These are phyloP conservation scores for Pseudogymnoascus verrucosus DNA, from an alignment of 2,329 filamentous ascomycete genomes.

Conservation along the genomic window DNA sequence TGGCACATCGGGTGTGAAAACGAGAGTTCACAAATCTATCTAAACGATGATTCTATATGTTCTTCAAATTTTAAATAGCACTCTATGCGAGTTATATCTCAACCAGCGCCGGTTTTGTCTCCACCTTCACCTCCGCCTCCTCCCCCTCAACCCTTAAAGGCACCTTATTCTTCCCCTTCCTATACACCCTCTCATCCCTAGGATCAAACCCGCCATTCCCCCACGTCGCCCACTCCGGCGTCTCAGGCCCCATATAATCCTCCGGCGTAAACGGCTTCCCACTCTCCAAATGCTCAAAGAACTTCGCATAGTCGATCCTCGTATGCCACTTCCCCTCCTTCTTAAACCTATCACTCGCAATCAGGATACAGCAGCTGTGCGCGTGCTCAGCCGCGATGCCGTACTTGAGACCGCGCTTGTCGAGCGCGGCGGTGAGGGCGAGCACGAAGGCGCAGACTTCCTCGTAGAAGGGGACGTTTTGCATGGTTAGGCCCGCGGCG, in stretches of 20 bases:
- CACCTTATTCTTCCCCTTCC: slow-evolving; percentile 58
- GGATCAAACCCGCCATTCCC: slow-evolving; percentile 93
- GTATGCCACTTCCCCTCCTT: slow-evolving; percentile 80
- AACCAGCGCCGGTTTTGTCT: background rate
- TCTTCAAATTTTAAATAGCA: background rate
- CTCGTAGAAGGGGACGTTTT: slow-evolving; percentile 92
- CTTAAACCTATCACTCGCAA: slow-evolving; percentile 75
- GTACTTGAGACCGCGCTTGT: slow-evolving; percentile 65
- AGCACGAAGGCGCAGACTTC: slow-evolving; percentile 79
- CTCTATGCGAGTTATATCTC: background rate
- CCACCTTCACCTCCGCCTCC: background rate
- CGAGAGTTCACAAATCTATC: background rate
- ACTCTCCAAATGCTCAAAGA: slow-evolving; percentile 76
- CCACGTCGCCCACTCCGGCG: slow-evolving; percentile 91
- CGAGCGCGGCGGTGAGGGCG: slow-evolving; percentile 62
- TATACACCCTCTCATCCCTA: slow-evolving; percentile 75
- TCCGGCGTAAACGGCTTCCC: slow-evolving; percentile 67
- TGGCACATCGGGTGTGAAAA: background rate
- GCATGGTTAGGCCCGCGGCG: slow-evolving; percentile 85
- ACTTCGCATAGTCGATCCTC: slow-evolving; percentile 79
- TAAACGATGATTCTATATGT: background rate
- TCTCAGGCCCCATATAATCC: slow-evolving; percentile 80
- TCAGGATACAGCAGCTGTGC: slow-evolving; percentile 84
- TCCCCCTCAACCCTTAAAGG: slow-evolving; percentile 9
- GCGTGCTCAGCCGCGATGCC: slow-evolving; percentile 93